These are phyloP conservation scores for Parastagonospora nodorum DNA, from an alignment of 2,329 filamentous ascomycete species.

Conservation along the genomic window DNA sequence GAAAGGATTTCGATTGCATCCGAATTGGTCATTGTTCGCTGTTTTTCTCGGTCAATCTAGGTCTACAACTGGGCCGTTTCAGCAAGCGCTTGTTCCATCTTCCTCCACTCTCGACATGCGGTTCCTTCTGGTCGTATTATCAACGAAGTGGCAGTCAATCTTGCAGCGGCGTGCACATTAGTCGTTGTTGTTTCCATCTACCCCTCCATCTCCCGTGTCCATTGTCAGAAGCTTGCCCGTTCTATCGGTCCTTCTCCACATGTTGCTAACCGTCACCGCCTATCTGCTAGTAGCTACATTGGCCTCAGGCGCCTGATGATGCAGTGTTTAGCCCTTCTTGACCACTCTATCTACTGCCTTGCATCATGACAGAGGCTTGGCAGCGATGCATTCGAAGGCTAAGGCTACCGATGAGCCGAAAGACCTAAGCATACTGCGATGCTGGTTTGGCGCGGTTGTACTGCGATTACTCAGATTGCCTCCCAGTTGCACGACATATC, in stretches of 20 bases:
- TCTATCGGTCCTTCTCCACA: slow-evolving; percentile 28
- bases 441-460: slow-evolving; percentile 1
- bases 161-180: slow-evolving; percentile 8
- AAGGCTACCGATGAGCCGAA: slow-evolving; percentile 8
- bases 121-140: slow-evolving; percentile 5
- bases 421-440: background rate
- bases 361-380: slow-evolving; percentile 1
- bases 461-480: background rate
- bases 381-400: slow-evolving; percentile 3
- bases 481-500: background rate
- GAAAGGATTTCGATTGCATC: slow-evolving; percentile 4
- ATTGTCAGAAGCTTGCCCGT: slow-evolving; percentile 18
- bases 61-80: slow-evolving; percentile 12
- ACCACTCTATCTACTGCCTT: background rate
- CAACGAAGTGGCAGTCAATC: background rate
- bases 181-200: slow-evolving; percentile 17
- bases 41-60: background rate
- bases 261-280: slow-evolving; percentile 29
- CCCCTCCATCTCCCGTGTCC: slow-evolving; percentile 15
- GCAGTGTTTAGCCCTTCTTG: no score
- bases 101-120: background rate
- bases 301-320: background rate
- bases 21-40: background rate
- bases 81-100: slow-evolving; percentile 11
- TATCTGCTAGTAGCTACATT: slow-evolving; percentile 8